These are phyloP conservation scores for Botrytis squamosa DNA, from an alignment of 2,329 filamentous ascomycete species.

Conservation along the genomic window DNA sequence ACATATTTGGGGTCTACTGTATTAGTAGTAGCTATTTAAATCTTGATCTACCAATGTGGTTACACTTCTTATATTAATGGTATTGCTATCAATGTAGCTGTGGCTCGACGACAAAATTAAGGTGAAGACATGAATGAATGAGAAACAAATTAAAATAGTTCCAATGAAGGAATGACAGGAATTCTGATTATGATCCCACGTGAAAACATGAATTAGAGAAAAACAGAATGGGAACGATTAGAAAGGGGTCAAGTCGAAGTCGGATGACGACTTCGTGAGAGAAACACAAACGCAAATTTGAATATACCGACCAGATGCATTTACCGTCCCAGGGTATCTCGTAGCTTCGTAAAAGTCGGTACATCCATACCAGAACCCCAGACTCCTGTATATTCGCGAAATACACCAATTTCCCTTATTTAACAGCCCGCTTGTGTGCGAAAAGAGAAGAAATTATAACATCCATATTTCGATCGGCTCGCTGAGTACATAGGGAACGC, in stretches of 20 bases:
- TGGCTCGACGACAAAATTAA: background rate
- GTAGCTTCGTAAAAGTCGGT: background rate
- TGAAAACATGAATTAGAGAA: background rate
- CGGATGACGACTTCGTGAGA: background rate
- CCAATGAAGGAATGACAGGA: background rate
- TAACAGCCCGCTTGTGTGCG: background rate
- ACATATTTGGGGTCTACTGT: background rate
- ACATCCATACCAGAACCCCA: background rate
- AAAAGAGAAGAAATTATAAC: background rate
- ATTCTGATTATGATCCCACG: background rate
- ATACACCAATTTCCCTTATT: background rate
- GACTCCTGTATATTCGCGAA: background rate
- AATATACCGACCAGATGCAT: background rate
- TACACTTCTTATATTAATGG: background rate
- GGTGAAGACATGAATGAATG: background rate
- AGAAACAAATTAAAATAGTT: background rate
- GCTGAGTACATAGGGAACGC: background rate
- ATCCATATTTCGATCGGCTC: background rate
- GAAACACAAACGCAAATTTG: background rate
- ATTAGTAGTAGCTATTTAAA: slow-evolving; percentile 2
- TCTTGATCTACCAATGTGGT: background rate
- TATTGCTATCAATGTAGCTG: background rate
- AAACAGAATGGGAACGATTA: background rate
- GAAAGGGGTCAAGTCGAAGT: too few relatives aligned
- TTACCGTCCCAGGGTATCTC: background rate